Evolutionary conservation across 257 asterid species (phyloP), one percentile per base, ranked within the genome.

Genomic region (Salvia hispanica): DNA sequence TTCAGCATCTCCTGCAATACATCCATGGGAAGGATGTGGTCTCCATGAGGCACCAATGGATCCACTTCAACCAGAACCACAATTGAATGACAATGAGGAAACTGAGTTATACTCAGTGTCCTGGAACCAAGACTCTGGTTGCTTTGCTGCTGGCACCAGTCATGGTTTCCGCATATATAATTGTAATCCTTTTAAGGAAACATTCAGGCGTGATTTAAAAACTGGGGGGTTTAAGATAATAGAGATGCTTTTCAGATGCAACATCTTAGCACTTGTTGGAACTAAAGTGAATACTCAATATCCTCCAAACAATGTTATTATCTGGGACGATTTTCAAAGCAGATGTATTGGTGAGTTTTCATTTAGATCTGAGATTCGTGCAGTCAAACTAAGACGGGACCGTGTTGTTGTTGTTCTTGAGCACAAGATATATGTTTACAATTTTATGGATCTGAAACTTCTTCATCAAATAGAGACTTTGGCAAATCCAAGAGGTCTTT

Each of bases 301-400:
- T 64, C 96, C 98, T 57, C 96, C 97, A 9, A 89, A 86, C 72
- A 89, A 92, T 74, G 96, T 89, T 43, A 74, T 92, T 54, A 89
- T 92, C 71, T 92, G 98, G 98, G 98, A 92, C 82, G 98, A 92
- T 86, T 91, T 87, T 66, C 97, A 89, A 48, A 88, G 98, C 81
- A 87, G 87, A 74, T 86, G 92, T 68, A 92, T 92, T 66, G 93
- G 96, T 51, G 98, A 89, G 78, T 89, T 92, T 72, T 86, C 97
- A 18, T 92, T 92, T 80, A 87, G 98, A 72, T 92, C 97, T 8
- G 95, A 84, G 82, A 92, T 92, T 71, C 90, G 91, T 74, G 95
- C 85, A 7, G 93, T 89, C 66, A 92, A 88, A 71, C 79, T 92
- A 54, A 83, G 98, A 77, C 86, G 95, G 55, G 98, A 92, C 69